Conservation (phyloP, 2,329 filamentous ascomycete species). For the Cercospora citrullina region DNA sequence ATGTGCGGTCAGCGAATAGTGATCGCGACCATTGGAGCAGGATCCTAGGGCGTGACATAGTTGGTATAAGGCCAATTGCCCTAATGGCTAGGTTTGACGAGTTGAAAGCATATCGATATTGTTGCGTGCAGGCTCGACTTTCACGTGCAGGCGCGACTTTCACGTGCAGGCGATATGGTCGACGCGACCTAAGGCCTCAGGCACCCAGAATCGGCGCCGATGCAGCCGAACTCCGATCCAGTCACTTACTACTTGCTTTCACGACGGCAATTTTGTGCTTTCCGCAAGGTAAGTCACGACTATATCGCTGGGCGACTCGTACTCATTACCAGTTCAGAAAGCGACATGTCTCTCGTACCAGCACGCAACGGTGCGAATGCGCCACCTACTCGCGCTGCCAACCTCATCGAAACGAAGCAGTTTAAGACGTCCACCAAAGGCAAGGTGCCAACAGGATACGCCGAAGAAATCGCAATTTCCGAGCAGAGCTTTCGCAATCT, state of each 20-base stretch:
- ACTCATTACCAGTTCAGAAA: slow-evolving; percentile 16
- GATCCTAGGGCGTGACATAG: neutral
- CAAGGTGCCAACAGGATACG: slow-evolving; percentile 69
- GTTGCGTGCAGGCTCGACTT: neutral
- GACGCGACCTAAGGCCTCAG: neutral
- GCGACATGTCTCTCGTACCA: slow-evolving; percentile 37
- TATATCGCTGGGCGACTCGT: slow-evolving; percentile 4
- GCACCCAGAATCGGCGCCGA: neutral
- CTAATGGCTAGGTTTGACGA: neutral
- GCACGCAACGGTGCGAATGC: slow-evolving; percentile 39
- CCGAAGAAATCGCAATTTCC: slow-evolving; percentile 84
- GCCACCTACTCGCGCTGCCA: slow-evolving; percentile 33
- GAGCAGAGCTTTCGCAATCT: slow-evolving; percentile 87
- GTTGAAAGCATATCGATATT: neutral
- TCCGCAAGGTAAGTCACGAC: slow-evolving; percentile 24
- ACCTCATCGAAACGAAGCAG: slow-evolving; percentile 31
- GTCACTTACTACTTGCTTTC: neutral
- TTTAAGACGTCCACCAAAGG: slow-evolving; percentile 44
- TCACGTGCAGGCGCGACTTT: neutral
- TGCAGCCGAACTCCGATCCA: neutral
- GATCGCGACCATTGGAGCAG: neutral
- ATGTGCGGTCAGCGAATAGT: neutral
- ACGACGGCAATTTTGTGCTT: neutral
- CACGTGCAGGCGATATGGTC: neutral
- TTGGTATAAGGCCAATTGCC: neutral